phyloP scores from a whole-genome alignment of 1,284 basidiomycete species.

The Ustilago curta region DNA sequence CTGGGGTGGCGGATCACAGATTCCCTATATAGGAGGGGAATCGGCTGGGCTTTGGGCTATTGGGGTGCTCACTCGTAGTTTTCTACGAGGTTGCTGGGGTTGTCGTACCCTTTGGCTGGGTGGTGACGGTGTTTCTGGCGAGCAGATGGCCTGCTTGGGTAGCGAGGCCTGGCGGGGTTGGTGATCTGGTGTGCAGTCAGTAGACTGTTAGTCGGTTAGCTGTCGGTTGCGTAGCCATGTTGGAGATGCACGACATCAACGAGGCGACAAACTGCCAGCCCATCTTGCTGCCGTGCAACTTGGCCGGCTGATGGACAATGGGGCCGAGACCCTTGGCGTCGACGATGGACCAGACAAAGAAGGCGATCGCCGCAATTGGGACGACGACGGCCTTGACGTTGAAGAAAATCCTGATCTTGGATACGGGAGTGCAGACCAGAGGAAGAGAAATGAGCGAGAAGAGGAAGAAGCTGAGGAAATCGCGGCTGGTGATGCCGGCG shows the following conservation, averaged over 20 bases:
- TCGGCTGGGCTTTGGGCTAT: no score
- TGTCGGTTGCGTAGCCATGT: slow-evolving; percentile 62
- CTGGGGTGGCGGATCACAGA: no score
- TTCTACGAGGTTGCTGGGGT: no score
- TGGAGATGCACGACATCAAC: slow-evolving; percentile 52
- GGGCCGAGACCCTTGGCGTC: slow-evolving; percentile 80
- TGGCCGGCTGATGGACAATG: slow-evolving; percentile 78
- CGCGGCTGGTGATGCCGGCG: slow-evolving; percentile 78
- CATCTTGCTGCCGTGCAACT: slow-evolving; percentile 77
- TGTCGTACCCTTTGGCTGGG: no score
- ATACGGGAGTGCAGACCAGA: slow-evolving; percentile 82
- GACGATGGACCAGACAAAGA: slow-evolving; percentile 84
- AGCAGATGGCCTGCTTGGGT: no score
- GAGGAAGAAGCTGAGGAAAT: slow-evolving; percentile 85
- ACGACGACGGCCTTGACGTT: slow-evolving; percentile 80
- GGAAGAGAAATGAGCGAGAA: slow-evolving; percentile 86
- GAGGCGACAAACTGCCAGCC: slow-evolving; percentile 81
- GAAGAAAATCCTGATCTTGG: slow-evolving; percentile 85
- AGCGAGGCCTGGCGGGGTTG: no score
- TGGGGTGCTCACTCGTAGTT: no score
- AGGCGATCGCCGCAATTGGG: slow-evolving; percentile 73
- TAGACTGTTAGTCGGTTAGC: no score
- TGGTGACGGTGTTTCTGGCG: no score
- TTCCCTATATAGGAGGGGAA: no score
- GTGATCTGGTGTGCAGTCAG: no score